Percentiles rank a stretch among this genome's conserved stretches.
These are phyloP conservation scores for Fusarium redolens DNA, from an alignment of 2,329 filamentous ascomycete species.

Conservation along the genomic window DNA sequence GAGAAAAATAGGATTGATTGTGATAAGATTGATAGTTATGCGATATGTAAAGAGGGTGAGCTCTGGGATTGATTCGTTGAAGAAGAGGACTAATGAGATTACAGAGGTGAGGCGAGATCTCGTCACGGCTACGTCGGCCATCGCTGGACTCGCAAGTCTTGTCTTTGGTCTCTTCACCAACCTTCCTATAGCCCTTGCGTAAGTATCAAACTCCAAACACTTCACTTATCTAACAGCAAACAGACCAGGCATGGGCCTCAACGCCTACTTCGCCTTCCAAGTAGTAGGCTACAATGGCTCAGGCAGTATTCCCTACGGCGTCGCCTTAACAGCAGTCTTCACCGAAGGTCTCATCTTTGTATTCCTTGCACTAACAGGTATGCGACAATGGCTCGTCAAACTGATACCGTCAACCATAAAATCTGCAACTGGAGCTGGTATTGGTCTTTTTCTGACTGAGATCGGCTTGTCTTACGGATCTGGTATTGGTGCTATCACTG, in stretches of 20 bases:
- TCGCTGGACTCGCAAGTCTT: slow-evolving; percentile 71
- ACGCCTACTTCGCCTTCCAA: slow-evolving; percentile 81
- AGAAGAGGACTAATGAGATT: background rate
- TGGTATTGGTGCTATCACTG: slow-evolving; percentile 79
- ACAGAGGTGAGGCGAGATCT: slow-evolving; percentile 74
- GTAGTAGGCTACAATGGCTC: slow-evolving; percentile 77
- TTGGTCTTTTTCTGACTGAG: slow-evolving; percentile 79
- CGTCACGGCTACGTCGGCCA: slow-evolving; percentile 82
- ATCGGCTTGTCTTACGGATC: slow-evolving; percentile 79
- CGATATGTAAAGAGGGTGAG: slow-evolving; percentile 54
- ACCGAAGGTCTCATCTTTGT: slow-evolving; percentile 85
- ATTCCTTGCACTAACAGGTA: slow-evolving; percentile 77
- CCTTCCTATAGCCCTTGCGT: slow-evolving; percentile 36
- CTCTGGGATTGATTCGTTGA: too few species aligned
- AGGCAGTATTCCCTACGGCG: slow-evolving; percentile 75
- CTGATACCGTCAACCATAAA: slow-evolving; percentile 83
- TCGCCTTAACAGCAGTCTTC: slow-evolving; percentile 83
- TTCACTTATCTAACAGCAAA: slow-evolving; percentile 62
- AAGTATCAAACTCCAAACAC: slow-evolving; percentile 52
- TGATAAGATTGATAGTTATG: slow-evolving; percentile 58
- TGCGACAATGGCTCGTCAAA: slow-evolving; percentile 85
- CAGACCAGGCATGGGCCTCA: slow-evolving; percentile 63
- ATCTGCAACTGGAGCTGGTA: slow-evolving; percentile 82
- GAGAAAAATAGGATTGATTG: slow-evolving; percentile 48
- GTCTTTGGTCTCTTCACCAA: slow-evolving; percentile 34